Conservation (phyloP, 805 yeast genomes). For the Wickerhamiella siamensis region DNA sequence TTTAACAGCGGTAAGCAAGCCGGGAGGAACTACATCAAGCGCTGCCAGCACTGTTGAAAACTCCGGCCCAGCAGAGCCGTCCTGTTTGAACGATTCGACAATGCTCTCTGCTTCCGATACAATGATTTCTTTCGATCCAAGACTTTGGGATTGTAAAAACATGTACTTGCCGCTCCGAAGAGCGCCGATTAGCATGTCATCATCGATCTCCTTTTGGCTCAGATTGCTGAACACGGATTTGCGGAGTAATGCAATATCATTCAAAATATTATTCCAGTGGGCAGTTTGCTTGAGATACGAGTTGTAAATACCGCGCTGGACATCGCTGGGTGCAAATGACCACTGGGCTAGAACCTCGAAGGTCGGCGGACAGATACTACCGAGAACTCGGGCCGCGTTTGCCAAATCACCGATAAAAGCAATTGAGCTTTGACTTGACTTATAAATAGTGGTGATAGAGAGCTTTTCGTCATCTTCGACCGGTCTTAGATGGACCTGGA, state of each 20-base stretch:
- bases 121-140: not conserved
- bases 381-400: slow-evolving; percentile 4
- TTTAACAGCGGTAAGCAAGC: not conserved
- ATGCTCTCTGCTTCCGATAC: slow-evolving; percentile 5
- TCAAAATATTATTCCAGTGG: slow-evolving; percentile 1
- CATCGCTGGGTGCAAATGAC: slow-evolving; percentile 5
- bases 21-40: slow-evolving; percentile 9
- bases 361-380: not conserved
- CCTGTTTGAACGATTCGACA: slow-evolving; percentile 6
- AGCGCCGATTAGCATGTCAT: slow-evolving; percentile 4
- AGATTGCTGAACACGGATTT: slow-evolving; percentile 8
- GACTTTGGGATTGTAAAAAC: slow-evolving; percentile 7
- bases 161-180: slow-evolving; percentile 7
- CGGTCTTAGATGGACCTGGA: not conserved
- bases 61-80: slow-evolving; percentile 2
- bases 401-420: slow-evolving; percentile 1
- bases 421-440: slow-evolving; percentile 3
- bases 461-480: not conserved
- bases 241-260: slow-evolving; percentile 7
- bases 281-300: slow-evolving; percentile 3
- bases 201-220: slow-evolving; percentile 2
- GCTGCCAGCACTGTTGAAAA: slow-evolving; percentile 2
- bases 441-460: not conserved
- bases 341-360: slow-evolving; percentile 14
- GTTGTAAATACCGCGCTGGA: slow-evolving; percentile 11